Evolutionary conservation across 495 filamentous ascomycete genomes (phyloP), one percentile per base, ranked within the genome.

Genomic region (Hyaloscypha variabilis): DNA sequence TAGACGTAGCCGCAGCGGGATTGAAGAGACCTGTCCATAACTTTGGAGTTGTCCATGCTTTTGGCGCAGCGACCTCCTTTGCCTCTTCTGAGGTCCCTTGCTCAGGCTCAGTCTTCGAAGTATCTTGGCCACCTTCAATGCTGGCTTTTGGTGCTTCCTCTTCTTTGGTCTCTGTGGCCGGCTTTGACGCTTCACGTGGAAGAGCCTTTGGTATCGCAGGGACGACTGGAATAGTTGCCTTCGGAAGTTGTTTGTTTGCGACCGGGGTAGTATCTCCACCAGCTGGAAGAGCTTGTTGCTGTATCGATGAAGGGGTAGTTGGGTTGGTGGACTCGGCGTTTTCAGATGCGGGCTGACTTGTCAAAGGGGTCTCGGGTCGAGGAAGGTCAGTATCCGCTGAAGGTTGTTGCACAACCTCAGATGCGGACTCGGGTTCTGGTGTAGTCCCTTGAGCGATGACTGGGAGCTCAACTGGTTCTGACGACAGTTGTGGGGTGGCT

Each of bases 281-380:
- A 11, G 81, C 76, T 8, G 83, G 74, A 67, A 85, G 83, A 19
- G 79, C 68, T 11, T 74, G 53, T 67, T 83, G 69, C 77, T 85
- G 78, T 51, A 75, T 74, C 0, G 90, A 89, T 11, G 86, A 89
- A 21, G 91, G 88, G 0, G 89, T 90, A 4, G 91, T 90, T 6
- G 90, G 88, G 31, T 90, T 87, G 0, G 89, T 91, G 14, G 79
- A 77, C 25, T 60, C 46, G 6, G 58, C 49, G 28, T 58, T 52
- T 72, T 92, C 89, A 8, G 89, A 91, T 8, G 85, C 82, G 54
- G 83, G 85, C 52, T 88, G 83, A 34, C 87, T 89, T 10, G 88
- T 88, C 0, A 85, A 85, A 19, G 89, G 86, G 0, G 88, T 90
- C 66, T 91, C 90, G 8, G 87, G 79, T 36, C 87, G 84, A 11